Conservation (phyloP, 306 rosid genomes). For the Styphnolobium japonicum region DNA sequence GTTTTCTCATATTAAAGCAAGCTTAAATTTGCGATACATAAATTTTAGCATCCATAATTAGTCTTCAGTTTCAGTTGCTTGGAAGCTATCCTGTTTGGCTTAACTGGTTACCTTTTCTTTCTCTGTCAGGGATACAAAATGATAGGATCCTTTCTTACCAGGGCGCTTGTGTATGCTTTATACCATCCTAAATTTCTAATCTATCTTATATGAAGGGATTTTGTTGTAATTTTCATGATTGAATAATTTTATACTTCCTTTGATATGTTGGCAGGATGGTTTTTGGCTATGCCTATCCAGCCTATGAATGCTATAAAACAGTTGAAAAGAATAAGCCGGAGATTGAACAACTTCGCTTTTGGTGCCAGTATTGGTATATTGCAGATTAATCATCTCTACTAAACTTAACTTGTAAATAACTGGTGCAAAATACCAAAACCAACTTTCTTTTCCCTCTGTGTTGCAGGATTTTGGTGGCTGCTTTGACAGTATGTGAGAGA, state of each 20-base stretch:
- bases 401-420: not conserved
- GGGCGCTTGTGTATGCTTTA: slow-evolving; percentile 77
- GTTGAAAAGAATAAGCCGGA: slow-evolving; percentile 80
- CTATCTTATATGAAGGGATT: slow-evolving; percentile 6
- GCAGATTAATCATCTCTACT: not conserved
- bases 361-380: slow-evolving; percentile 93
- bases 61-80: slow-evolving; percentile 7
- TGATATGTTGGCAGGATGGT: slow-evolving; percentile 59
- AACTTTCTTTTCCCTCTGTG: not conserved
- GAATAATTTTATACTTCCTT: not conserved
- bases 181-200: not conserved
- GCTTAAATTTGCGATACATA: not conserved
- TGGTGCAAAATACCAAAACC: not conserved
- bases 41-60: not conserved
- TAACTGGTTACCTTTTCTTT: slow-evolving; percentile 27
- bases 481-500: slow-evolving; percentile 79
- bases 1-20: not conserved
- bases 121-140: slow-evolving; percentile 55
- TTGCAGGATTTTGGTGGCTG: slow-evolving; percentile 90
- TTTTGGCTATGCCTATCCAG: slow-evolving; percentile 93
- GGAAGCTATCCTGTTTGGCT: slow-evolving; percentile 16
- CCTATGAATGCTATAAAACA: slow-evolving; percentile 87
- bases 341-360: slow-evolving; percentile 81
- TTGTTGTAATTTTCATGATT: not conserved
- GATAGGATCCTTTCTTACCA: slow-evolving; percentile 83